Base-by-base conservation (phyloP, 2,329 filamentous ascomycete species). In the Beauveria varroae region DNA sequence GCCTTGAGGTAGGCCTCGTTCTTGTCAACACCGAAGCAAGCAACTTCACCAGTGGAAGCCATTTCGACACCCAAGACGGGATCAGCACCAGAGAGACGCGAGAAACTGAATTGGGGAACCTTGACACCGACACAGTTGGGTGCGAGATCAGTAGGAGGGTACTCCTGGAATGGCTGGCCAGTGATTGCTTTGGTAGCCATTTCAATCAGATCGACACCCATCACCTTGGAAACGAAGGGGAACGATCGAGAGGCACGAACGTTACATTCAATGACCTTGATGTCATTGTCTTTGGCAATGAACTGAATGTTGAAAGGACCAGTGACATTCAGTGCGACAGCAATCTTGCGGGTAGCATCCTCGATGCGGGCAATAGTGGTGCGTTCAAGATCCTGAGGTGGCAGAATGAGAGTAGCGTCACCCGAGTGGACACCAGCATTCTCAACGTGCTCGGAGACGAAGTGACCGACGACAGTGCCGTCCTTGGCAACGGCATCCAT, bases 261-360 rank as follows among this genome's bases (percentile, higher is more conserved):
- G 70, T 99, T 99, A 78, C 95, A 98, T 78, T 99, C 95, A 66
- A 99, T 99, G 67, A 99, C 95, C 81, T 98, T 98, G 81, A 99
- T 98, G 67, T 98, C 93, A 73, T 98, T 98, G 74, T 98, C 93
- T 80, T 98, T 98, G 69, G 95, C 95, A 70, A 99, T 99, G 79
- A 99, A 98, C 74, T 99, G 95, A 65, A 99, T 99, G 78, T 99
- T 99, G 84, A 89, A 97, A 24, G 95, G 95, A 55, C 95, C 95
- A 46, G 95, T 98, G 61, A 99, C 89, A 73, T 98, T 97, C 63
- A 98, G 83, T 18, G 95, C 93, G 64, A 89, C 87, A 67, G 89
- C 95, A 68, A 99, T 98, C 83, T 98, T 98, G 67, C 88, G 84
- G 16, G 95, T 98, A 3, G 95, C 95, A 73, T 97, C 93, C 73